phyloP scores from a whole-genome alignment of 1,284 basidiomycete species.

The Trichosporon sp. region DNA sequence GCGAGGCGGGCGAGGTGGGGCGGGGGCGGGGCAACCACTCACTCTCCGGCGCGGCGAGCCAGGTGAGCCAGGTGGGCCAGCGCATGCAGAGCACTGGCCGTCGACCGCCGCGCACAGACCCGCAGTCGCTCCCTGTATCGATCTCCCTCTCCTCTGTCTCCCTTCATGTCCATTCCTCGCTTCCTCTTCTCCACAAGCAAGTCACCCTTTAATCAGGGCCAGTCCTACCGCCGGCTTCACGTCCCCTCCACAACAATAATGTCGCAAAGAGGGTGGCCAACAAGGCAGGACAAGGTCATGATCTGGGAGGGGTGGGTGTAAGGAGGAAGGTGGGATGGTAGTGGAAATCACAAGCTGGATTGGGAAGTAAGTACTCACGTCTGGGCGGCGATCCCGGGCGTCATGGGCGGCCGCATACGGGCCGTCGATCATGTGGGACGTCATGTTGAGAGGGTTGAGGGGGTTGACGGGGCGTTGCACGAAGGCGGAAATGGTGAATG shows the following conservation, averaged over 20 bases:
- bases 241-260: neutral
- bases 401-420: neutral
- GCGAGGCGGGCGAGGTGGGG: too few relatives aligned
- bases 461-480: neutral
- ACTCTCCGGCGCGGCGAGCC: too few relatives aligned
- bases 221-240: neutral
- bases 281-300: neutral
- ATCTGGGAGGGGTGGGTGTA: neutral
- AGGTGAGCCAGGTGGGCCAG: too few relatives aligned
- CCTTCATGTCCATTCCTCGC: neutral
- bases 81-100: neutral
- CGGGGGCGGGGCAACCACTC: too few relatives aligned
- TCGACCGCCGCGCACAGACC: neutral
- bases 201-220: neutral
- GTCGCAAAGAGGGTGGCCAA: too few relatives aligned
- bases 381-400: neutral
- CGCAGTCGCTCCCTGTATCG: neutral
- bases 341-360: neutral
- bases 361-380: neutral
- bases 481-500: neutral
- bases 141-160: neutral
- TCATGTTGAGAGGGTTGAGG: neutral
- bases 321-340: neutral
- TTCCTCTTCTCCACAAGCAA: neutral
- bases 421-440: conserved; percentile 1